phyloP scores from a whole-genome alignment of 768 basidiomycete species.

The Leccinum disarticulatum region DNA sequence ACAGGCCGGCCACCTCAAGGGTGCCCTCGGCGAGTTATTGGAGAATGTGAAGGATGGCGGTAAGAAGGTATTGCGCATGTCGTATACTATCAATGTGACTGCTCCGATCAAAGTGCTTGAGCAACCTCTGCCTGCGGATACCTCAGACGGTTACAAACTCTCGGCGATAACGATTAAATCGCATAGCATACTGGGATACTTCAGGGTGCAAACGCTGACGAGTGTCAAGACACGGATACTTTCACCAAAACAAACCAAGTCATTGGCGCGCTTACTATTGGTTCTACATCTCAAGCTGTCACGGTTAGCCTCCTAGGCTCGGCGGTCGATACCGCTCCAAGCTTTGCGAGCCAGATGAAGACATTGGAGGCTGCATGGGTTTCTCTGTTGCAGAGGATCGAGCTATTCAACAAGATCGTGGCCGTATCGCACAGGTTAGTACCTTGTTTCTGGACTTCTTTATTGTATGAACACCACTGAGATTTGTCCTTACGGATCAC shows the following conservation, averaged over 20 bases:
- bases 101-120: background rate
- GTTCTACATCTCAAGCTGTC: no score
- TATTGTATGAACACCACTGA: background rate
- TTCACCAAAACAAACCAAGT: no score
- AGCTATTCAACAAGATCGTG: background rate
- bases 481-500: background rate
- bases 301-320: no score
- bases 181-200: background rate
- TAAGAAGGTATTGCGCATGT: background rate
- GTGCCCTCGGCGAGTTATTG: background rate
- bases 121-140: background rate
- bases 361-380: background rate
- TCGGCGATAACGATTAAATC: background rate
- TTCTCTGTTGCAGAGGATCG: background rate
- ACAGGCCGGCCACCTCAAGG: background rate
- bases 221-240: no score
- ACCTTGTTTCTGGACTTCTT: background rate
- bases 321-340: background rate
- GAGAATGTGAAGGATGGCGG: background rate
- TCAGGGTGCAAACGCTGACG: no score
- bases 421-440: background rate
- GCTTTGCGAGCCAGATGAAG: background rate
- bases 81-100: background rate
- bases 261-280: no score
- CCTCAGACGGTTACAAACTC: background rate